Evolutionary conservation across 192 early-diverging fungal genomes (phyloP).

Genomic region (Spinellus fusiger): DNA sequence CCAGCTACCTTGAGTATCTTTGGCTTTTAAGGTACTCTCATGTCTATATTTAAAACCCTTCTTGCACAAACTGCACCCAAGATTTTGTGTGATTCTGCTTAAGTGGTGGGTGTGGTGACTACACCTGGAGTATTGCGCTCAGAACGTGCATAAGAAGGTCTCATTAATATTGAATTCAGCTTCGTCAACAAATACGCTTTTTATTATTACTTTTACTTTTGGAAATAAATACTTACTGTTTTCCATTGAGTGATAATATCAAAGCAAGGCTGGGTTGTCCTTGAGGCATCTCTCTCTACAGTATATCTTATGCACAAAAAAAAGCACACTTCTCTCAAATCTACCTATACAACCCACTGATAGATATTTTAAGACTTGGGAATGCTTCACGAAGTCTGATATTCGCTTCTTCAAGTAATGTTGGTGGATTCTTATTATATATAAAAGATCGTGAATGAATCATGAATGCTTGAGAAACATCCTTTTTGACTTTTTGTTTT

Average conservation of each 20-base stretch:
- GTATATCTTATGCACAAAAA: background rate
- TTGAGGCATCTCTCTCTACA: background rate
- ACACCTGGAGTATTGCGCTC: background rate
- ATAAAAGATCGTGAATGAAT: background rate
- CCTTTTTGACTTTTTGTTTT: background rate
- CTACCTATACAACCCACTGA: background rate
- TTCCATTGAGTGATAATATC: too few species aligned
- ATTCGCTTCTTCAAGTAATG: background rate
- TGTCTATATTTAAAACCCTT: background rate
- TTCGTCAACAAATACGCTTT: background rate
- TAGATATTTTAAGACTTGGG: background rate
- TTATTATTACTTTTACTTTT: too few species aligned
- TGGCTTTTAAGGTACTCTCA: background rate
- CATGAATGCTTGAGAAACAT: background rate
- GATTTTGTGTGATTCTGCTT: background rate
- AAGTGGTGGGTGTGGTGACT: background rate
- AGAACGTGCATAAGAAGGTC: background rate
- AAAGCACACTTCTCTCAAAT: background rate
- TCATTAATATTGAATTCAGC: background rate
- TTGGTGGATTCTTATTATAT: background rate
- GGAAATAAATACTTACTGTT: too few species aligned
- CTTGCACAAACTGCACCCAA: background rate
- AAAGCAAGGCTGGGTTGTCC: background rate
- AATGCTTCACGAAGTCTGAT: background rate
- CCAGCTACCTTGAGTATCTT: background rate